Conservation (phyloP, 768 basidiomycete genomes). For the Hypsizygus marmoreus region DNA sequence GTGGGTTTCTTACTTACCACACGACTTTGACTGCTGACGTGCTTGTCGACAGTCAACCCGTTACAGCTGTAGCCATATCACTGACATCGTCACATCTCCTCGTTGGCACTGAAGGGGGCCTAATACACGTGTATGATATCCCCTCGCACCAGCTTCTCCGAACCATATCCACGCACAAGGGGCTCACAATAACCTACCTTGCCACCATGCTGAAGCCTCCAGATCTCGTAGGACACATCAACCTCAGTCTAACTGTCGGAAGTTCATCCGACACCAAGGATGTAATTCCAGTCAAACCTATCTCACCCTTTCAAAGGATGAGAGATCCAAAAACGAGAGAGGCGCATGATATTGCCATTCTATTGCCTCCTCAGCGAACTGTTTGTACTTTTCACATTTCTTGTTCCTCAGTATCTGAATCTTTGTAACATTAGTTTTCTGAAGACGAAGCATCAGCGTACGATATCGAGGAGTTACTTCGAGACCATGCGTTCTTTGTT, state of each 20-base stretch:
- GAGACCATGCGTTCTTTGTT: constrained; percentile 69
- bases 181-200: constrained; percentile 69
- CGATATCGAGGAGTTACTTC: constrained; percentile 54
- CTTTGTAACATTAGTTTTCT: constrained; percentile 20
- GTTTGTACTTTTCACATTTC: constrained; percentile 33
- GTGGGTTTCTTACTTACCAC: constrained; percentile 39
- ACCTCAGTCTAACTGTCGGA: constrained; percentile 46
- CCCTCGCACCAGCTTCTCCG: constrained; percentile 89
- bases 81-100: constrained; percentile 76
- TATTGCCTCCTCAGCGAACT: constrained; percentile 50
- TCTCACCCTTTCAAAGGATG: constrained; percentile 74
- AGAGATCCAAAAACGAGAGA: constrained; percentile 68
- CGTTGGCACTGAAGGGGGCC: constrained; percentile 74
- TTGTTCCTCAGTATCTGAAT: background rate
- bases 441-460: constrained; percentile 42
- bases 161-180: constrained; percentile 73
- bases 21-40: constrained; percentile 2
- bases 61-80: constrained; percentile 77
- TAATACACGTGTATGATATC: constrained; percentile 82
- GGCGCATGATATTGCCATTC: constrained; percentile 67
- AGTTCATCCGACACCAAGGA: constrained; percentile 50
- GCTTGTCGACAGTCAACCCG: constrained; percentile 54
- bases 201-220: constrained; percentile 81
- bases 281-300: constrained; percentile 62
- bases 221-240: constrained; percentile 83